Conservation (phyloP, 169 alveolate species). For the Plasmodium malariae region DNA sequence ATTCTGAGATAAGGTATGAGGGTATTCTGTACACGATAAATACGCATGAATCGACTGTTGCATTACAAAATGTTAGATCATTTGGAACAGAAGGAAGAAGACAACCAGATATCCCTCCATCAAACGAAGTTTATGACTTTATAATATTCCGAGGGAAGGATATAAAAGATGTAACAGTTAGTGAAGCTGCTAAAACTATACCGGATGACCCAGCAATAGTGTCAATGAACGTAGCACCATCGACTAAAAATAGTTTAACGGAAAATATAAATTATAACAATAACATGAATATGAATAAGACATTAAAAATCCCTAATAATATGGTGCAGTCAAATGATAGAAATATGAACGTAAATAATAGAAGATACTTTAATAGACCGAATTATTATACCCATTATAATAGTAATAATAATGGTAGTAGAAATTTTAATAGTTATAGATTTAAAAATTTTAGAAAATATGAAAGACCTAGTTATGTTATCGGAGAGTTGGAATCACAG, state of each 20-base stretch:
- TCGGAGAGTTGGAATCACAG: conserved; percentile 74
- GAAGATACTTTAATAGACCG: conserved; percentile 19
- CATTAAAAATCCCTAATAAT: conserved; percentile 48
- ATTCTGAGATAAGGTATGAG: conserved; percentile 89
- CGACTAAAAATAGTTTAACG: conserved; percentile 45
- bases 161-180: conserved; percentile 88
- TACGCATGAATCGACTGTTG: conserved; percentile 88
- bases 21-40: conserved; percentile 91
- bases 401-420: conserved; percentile 35
- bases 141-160: conserved; percentile 89
- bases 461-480: conserved; percentile 45
- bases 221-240: conserved; percentile 70
- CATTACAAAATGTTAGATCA: conserved; percentile 90
- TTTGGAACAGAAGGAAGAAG: conserved; percentile 93
- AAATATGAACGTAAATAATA: conserved; percentile 58
- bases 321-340: conserved; percentile 54
- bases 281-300: conserved; percentile 54
- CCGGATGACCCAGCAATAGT: conserved; percentile 79
- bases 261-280: conserved; percentile 70
- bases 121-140: conserved; percentile 86
- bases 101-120: conserved; percentile 88
- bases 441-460: conserved; percentile 59
- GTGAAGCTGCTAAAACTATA: conserved; percentile 81
- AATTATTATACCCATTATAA: conserved; percentile 3
- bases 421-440: conserved; percentile 57